Evolutionary conservation across 2,329 filamentous ascomycete genomes (phyloP).

Genomic region (Fusarium citri): DNA sequence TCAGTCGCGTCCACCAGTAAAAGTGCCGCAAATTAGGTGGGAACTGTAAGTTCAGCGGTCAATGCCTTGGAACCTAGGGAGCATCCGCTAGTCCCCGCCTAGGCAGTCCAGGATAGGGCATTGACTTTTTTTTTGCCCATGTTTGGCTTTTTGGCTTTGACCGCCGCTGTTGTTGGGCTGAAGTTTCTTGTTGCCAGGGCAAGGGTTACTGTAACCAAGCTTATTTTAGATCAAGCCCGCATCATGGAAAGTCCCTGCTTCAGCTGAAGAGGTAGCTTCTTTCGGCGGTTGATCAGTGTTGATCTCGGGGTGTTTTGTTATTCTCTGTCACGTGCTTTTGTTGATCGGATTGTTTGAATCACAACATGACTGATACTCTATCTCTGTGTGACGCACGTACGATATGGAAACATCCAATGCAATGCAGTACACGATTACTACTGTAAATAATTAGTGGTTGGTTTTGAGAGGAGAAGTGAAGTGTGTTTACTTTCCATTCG

Average conservation of each 20-base stretch:
- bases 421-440: constrained; percentile 3
- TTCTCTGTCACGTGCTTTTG: constrained; percentile 22
- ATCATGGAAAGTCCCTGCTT: constrained; percentile 9
- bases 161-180: constrained; percentile 37
- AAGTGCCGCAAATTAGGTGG: background rate
- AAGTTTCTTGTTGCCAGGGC: constrained; percentile 32
- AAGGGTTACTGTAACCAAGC: constrained; percentile 24
- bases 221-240: constrained; percentile 12
- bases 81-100: constrained; percentile 32
- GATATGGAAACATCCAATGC: background rate
- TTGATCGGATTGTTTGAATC: constrained; percentile 29
- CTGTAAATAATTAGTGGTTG: constrained; percentile 7
- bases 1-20: constrained; percentile 9
- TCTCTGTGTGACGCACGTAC: constrained; percentile 37
- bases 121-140: constrained; percentile 19
- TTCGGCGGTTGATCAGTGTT: background rate
- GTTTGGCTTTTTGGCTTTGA: constrained; percentile 15
- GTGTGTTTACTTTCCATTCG: constrained; percentile 45
- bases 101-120: constrained; percentile 10
- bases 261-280: background rate
- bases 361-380: constrained; percentile 14
- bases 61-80: constrained; percentile 32
- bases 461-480: background rate
- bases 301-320: constrained; percentile 1
- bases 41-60: constrained; percentile 25